phyloP scores from a whole-genome alignment of 257 asterid genomes.

The Euphrasia confusa region DNA sequence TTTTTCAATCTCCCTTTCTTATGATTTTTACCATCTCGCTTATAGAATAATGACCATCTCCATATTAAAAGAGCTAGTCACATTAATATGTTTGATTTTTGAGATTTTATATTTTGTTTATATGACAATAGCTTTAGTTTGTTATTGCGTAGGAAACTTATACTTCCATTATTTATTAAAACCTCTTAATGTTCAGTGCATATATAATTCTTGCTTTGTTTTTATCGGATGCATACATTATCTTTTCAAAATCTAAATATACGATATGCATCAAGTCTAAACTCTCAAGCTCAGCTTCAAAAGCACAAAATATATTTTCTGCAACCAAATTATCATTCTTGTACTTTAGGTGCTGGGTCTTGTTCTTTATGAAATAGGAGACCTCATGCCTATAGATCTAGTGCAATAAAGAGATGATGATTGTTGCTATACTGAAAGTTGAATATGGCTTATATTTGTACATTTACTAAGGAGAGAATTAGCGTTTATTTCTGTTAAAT shows the following conservation, averaged over 20 bases:
- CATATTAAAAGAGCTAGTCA: constrained; percentile 1
- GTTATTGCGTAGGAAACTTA: constrained; percentile 5
- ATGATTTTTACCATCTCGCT: neutral
- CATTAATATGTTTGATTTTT: neutral
- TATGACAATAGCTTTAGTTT: neutral
- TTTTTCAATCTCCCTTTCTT: constrained; percentile 2
- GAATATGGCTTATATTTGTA: neutral
- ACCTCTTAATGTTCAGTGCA: neutral
- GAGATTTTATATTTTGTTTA: neutral
- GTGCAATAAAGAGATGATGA: neutral
- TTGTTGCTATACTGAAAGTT: constrained; percentile 3
- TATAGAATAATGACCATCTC: neutral
- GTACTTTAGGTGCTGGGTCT: neutral
- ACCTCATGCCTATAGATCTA: neutral
- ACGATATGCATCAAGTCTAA: constrained; percentile 4
- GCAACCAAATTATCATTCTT: constrained; percentile 9
- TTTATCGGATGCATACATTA: neutral
- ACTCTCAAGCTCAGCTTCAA: constrained; percentile 22
- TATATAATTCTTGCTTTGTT: neutral
- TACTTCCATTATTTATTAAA: neutral
- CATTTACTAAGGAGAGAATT: neutral
- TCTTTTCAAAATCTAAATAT: neutral
- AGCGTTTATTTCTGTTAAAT: neutral
- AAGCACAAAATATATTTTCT: constrained; percentile 1
- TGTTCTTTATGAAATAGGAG: constrained; percentile 8